These are phyloP conservation scores for Pleurotus tuoliensis DNA, from an alignment of 768 basidiomycete genomes.

Conservation along the genomic window DNA sequence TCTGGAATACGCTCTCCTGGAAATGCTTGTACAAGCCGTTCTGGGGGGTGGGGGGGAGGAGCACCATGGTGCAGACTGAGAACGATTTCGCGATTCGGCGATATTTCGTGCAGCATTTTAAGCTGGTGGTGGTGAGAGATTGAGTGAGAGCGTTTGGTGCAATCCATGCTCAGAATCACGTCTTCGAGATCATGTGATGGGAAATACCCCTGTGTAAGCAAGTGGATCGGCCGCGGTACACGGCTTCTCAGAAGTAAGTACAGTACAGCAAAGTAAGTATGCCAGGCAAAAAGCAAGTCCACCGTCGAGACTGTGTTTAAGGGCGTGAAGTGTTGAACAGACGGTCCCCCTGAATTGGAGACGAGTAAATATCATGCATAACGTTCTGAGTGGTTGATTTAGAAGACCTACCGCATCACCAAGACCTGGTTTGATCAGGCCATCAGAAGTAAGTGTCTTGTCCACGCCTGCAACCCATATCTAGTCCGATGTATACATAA, in stretches of 20 bases:
- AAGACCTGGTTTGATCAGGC: slow-evolving; percentile 84
- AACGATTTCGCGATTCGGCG: background rate
- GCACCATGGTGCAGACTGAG: slow-evolving; percentile 1
- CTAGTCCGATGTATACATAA: slow-evolving; percentile 30
- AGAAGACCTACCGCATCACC: slow-evolving; percentile 74
- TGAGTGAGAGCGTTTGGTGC: slow-evolving; percentile 15
- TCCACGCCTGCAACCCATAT: slow-evolving; percentile 89
- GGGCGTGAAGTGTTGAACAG: slow-evolving; percentile 69
- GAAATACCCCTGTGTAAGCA: slow-evolving; percentile 1
- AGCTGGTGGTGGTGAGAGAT: slow-evolving; percentile 17
- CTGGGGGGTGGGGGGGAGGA: slow-evolving; percentile 9
- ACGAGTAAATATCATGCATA: background rate
- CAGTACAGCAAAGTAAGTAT: no score
- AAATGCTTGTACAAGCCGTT: background rate
- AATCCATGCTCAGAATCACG: slow-evolving; percentile 43
- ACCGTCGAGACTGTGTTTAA: slow-evolving; percentile 15
- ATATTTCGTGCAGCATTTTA: slow-evolving; percentile 12
- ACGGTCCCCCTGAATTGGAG: slow-evolving; percentile 65
- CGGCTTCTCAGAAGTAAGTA: no score
- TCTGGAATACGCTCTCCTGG: slow-evolving; percentile 30
- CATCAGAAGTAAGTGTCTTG: slow-evolving; percentile 61
- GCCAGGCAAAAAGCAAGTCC: background rate
- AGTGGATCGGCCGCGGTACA: no score
- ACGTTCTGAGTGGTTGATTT: background rate
- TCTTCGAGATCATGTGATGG: slow-evolving; percentile 22